Evolutionary conservation across 2,329 filamentous ascomycete species (phyloP).

Genomic region (Truncatella angustata): DNA sequence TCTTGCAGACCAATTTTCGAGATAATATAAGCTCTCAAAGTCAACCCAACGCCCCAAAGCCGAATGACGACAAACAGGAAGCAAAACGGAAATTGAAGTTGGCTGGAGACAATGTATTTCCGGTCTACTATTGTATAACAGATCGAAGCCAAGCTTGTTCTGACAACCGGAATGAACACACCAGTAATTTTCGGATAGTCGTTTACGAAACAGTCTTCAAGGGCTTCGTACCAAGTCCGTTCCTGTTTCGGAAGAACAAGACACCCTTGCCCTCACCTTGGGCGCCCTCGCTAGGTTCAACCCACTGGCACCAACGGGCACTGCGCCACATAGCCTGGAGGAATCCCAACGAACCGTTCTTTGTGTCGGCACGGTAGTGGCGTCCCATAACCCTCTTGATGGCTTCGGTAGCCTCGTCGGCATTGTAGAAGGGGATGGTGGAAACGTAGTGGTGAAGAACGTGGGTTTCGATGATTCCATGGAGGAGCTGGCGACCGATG

Average conservation of each 20-base stretch:
- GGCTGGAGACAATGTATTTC: no score
- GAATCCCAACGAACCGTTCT: constrained; percentile 79
- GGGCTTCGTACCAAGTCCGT: constrained; percentile 70
- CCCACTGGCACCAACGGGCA: constrained; percentile 91
- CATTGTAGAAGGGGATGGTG: constrained; percentile 94
- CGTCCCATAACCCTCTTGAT: constrained; percentile 93
- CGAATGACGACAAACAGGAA: no score
- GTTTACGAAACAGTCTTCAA: constrained; percentile 16
- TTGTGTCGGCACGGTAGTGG: constrained; percentile 85
- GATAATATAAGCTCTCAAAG: no score
- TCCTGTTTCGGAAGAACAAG: constrained; percentile 92
- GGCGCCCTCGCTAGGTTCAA: constrained; percentile 84
- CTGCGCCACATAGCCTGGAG: constrained; percentile 77
- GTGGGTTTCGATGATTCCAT: constrained; percentile 97
- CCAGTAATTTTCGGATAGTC: neutral
- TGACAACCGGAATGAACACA: no score
- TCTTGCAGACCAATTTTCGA: no score
- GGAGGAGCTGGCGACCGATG: constrained; percentile 84
- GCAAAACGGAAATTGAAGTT: no score
- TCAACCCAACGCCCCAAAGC: no score
- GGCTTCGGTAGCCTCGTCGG: constrained; percentile 89
- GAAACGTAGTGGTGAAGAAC: constrained; percentile 97
- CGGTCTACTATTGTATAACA: no score
- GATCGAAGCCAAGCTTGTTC: no score
- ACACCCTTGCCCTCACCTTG: constrained; percentile 79